Base-by-base conservation (phyloP, 1,284 basidiomycete genomes). In the Amylostereum areolatum region DNA sequence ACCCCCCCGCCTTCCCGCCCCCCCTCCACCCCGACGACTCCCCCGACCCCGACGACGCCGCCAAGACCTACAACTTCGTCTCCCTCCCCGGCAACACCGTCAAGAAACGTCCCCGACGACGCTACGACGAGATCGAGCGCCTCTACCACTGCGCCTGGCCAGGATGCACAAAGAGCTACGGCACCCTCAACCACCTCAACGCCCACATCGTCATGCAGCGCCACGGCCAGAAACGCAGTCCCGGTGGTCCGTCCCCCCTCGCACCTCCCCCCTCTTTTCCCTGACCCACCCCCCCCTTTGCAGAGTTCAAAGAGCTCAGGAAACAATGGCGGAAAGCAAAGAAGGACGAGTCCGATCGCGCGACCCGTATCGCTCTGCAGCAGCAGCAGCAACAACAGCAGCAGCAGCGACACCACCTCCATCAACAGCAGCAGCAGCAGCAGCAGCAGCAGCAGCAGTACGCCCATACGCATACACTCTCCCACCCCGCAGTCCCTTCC, bases 291-390 rank as follows among this genome's bases (percentile, higher is more conserved):
- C 35, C 36, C 39, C 47, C 27, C 46, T 52, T 47, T 58, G 18
- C 65, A 96, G 95, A 98, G 73, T 98, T 98, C 76, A 97, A 97
- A 66, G 96, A 97, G 62, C 85, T 97, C 64, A 83, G 95, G 55
- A 97, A 95, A 66, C 88, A 90, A 58, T 97, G 94, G 93, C 83
- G 93, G 48, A 92, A 91, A 70, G 81, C 85, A 60, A 97, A 95
- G 75, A 92, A 94, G 68, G 89, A 91, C 57, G 75, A 57, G 44
- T 27, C 52, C 11, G 55, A 57, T 2, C 54, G 53, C 24, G 10
- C 51, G 27, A 34, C 51, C 12, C 48, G 51, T 29, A n/a, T n/a
- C n/a, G n/a, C 37, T 34, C 37, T 43, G 45, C 8, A 45, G 49
- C 33, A 34, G 46, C 32, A 37, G 52, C 30, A 48, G 41, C 35